Evolutionary conservation across 371 early-diverging fungal species (phyloP).

Genomic region (Mucor mucedo): DNA sequence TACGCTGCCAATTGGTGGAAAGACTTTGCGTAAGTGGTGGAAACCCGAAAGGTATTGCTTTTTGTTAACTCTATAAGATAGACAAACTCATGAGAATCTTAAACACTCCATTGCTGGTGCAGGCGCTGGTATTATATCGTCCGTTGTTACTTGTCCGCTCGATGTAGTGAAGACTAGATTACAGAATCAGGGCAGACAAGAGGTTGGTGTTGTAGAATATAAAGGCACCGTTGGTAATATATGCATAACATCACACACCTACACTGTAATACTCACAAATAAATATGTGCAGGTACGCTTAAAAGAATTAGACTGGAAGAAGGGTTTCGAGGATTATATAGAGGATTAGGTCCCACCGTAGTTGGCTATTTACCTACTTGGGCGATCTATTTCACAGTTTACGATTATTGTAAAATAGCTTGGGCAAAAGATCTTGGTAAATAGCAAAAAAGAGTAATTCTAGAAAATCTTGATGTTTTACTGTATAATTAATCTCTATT

Average conservation of each 20-base stretch:
- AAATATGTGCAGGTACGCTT: constrained; percentile 56
- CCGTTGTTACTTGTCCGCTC: constrained; percentile 88
- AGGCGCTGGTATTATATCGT: constrained; percentile 82
- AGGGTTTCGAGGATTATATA: constrained; percentile 85
- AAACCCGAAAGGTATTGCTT: not conserved
- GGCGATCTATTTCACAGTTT: constrained; percentile 87
- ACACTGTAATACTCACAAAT: not conserved
- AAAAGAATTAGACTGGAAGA: constrained; percentile 78
- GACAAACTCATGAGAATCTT: constrained; percentile 60
- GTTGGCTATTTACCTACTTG: constrained; percentile 88
- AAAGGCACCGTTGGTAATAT: constrained; percentile 51
- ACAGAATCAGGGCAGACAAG: constrained; percentile 84
- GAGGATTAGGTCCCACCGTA: constrained; percentile 85
- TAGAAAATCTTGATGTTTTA: not conserved
- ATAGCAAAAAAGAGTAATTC: not conserved
- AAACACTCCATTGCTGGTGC: constrained; percentile 87
- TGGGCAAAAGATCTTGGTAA: constrained; percentile 35
- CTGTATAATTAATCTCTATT: too few species aligned
- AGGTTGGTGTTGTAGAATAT: constrained; percentile 33
- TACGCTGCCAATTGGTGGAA: constrained; percentile 32
- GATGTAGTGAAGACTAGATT: constrained; percentile 95
- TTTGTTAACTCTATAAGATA: constrained; percentile 8
- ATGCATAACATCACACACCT: not conserved
- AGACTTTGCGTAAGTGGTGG: constrained; percentile 29
- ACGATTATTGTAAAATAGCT: constrained; percentile 70